Evolutionary conservation across 768 basidiomycete genomes (phyloP), one percentile per base, ranked within the genome.

Genomic region (Daedalea quercina): DNA sequence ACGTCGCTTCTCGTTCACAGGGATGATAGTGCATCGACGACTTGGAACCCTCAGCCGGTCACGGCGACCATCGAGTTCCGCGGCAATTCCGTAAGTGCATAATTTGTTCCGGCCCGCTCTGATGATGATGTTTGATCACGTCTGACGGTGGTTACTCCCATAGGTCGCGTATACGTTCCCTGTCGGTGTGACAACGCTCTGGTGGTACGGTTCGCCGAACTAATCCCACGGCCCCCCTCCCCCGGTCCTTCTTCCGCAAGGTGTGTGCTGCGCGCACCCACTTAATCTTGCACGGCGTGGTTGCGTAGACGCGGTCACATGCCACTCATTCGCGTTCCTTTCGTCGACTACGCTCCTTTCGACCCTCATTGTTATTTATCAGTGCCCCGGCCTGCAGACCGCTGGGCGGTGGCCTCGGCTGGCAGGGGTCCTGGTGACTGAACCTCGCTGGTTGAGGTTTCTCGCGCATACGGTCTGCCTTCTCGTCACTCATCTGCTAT

Each of bases 151-250:
- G 43, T 51, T 22, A 43, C 60, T 33, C 60, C n/a, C 25, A 19
- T 35, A 77, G 81, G 87, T 85, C 1, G 77, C 72, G 0, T 86
- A 86, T 63, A 86, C 84, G 1, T 90, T 90, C 72, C 87, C 87
- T 1, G 86, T 88, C 11, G 88, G 88, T 17, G 80, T 89, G 24
- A 77, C 77, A 34, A 79, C 78, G 20, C 60, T 78, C 45, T 76
- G 72, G 74, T 79, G 76, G 77, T 78, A 75, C 57, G 74, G 61
- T 3, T 56, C 60, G 33, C 51, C 54, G 40, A 44, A 60, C 13
- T 53, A 53, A 13, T 46, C 48, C 20, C 37, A 15, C 37, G 13
- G 34, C 9, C 17, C 9, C 12, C 47, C n/a, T 48, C 20, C 34
- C 19, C n/a, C 6, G 13, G 6, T 15, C 13, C 48, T 17, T 49